These are phyloP conservation scores for Agastache rugosa DNA, from an alignment of 257 asterid genomes.

Conservation along the genomic window DNA sequence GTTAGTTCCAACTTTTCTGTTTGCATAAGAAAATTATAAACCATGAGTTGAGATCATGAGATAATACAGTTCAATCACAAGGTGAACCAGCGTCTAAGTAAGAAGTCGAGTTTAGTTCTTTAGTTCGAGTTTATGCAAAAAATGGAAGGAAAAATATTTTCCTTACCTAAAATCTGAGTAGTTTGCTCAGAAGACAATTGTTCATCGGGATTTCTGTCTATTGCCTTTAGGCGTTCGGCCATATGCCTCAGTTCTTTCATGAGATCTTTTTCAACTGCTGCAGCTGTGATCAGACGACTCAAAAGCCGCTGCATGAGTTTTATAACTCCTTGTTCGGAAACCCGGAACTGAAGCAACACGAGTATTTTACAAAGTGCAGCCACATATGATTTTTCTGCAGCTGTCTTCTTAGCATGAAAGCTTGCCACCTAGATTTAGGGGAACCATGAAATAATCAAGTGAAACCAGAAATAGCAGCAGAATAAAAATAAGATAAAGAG, in stretches of 20 bases:
- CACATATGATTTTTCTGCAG: conserved; percentile 78
- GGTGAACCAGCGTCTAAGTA: background rate
- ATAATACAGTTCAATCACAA: background rate
- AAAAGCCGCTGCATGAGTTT: conserved; percentile 72
- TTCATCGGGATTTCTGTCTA: conserved; percentile 65
- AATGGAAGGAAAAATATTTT: background rate
- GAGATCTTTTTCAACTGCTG: conserved; percentile 70
- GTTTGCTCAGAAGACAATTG: conserved; percentile 61
- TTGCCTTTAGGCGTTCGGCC: conserved; percentile 70
- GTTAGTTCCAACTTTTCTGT: conserved; percentile 67
- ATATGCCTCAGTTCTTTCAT: conserved; percentile 71
- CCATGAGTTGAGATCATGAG: conserved; percentile 6
- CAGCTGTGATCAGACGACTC: conserved; percentile 49
- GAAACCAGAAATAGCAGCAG: conserved; percentile 24
- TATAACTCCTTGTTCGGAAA: conserved; percentile 69
- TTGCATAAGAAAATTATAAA: background rate
- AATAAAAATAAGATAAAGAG: background rate
- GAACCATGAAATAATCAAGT: conserved; percentile 32
- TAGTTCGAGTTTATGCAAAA: background rate
- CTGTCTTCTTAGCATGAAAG: conserved; percentile 72
- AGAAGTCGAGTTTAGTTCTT: background rate
- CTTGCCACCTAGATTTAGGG: conserved; percentile 59
- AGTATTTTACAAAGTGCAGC: conserved; percentile 77
- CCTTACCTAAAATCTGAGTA: conserved; percentile 64
- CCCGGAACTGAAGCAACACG: conserved; percentile 68